Percentiles rank a stretch among this genome's conserved stretches.
Conservation (phyloP, 2,329 filamentous ascomycete genomes). For the Pseudogymnoascus sp. region DNA sequence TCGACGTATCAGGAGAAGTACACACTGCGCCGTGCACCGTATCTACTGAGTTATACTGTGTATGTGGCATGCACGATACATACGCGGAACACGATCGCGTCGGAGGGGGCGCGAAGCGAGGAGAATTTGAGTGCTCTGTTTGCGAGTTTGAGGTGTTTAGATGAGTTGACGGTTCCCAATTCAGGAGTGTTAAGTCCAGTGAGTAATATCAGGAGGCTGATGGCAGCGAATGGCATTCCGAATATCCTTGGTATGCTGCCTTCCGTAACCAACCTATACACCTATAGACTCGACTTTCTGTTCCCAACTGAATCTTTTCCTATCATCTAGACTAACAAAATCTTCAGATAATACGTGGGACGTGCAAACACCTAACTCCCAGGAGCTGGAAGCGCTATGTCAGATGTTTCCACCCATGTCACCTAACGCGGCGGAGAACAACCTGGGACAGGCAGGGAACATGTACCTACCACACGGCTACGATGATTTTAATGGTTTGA, state of each 20-base stretch:
- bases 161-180: constrained; percentile 28
- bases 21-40: constrained; percentile 33
- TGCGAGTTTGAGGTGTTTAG: constrained; percentile 26
- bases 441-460: background rate
- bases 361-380: background rate
- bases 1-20: constrained; percentile 32
- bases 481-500: background rate
- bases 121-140: constrained; percentile 24
- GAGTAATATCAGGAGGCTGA: constrained; percentile 12
- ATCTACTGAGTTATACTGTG: constrained; percentile 35
- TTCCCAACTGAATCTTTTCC: no score
- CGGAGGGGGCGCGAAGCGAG: constrained; percentile 15
- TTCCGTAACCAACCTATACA: no score
- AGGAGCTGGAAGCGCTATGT: background rate
- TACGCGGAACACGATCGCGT: constrained; percentile 30
- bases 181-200: constrained; percentile 19
- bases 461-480: background rate
- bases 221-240: constrained; percentile 5
- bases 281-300: no score
- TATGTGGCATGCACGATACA: constrained; percentile 37
- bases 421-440: background rate
- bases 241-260: background rate
- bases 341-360: background rate
- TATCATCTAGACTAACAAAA: background rate
- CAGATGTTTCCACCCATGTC: background rate